phyloP scores from a whole-genome alignment of 352 stramenopile species.

The Pythium plurisporium region DNA sequence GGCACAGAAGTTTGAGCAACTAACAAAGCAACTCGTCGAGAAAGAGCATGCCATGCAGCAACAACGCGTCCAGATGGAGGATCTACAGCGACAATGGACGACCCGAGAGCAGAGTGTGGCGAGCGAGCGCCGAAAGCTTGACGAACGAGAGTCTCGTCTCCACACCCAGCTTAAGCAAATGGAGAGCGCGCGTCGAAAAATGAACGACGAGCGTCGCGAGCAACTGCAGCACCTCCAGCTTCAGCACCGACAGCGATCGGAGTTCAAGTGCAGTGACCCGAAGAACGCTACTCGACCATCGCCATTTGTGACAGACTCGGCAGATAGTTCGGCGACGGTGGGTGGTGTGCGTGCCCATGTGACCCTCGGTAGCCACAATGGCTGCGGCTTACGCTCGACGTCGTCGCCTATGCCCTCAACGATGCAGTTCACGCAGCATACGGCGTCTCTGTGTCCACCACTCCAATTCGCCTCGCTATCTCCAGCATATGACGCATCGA shows the following conservation, averaged over 20 bases:
- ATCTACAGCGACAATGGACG: conserved; percentile 7
- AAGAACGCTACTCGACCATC: neutral
- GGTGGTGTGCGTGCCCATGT: neutral
- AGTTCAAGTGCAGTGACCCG: neutral
- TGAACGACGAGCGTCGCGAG: conserved; percentile 47
- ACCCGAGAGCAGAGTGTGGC: conserved; percentile 27
- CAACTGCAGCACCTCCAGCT: conserved; percentile 19
- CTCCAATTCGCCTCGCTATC: neutral
- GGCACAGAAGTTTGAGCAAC: conserved; percentile 13
- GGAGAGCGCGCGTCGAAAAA: conserved; percentile 33
- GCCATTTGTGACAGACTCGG: no score
- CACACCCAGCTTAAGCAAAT: conserved; percentile 54
- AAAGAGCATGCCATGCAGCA: conserved; percentile 15
- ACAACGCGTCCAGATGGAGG: conserved; percentile 3
- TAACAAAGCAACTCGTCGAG: conserved; percentile 10
- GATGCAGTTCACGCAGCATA: neutral
- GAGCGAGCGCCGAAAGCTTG: conserved; percentile 36
- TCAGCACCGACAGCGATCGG: neutral
- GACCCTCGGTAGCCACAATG: neutral
- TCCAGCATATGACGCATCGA: neutral
- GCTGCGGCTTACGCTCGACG: neutral
- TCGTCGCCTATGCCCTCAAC: neutral
- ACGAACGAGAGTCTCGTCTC: conserved; percentile 45
- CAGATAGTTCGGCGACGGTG: neutral
- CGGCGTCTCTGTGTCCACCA: neutral